Evolutionary conservation across 2,329 filamentous ascomycete genomes (phyloP).

Genomic region (Aspergillus alliaceus): DNA sequence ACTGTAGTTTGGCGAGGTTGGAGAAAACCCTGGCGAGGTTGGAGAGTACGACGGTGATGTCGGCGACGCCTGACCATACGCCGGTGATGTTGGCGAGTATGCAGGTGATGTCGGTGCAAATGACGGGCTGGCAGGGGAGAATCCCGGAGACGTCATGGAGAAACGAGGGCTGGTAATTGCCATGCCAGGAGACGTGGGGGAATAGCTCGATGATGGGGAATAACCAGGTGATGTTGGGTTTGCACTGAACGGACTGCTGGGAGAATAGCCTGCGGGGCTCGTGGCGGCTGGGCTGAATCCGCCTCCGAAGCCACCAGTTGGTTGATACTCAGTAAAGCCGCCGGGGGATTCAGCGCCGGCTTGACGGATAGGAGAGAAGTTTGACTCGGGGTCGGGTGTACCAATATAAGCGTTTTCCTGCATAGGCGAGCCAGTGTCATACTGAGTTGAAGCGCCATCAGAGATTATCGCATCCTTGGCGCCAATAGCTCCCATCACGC

Average conservation of each 20-base stretch:
- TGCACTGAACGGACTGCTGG: slow-evolving; percentile 74
- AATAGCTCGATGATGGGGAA: slow-evolving; percentile 65
- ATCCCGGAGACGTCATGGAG: slow-evolving; percentile 51
- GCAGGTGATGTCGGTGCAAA: slow-evolving; percentile 59
- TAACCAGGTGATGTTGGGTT: slow-evolving; percentile 69
- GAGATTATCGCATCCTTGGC: slow-evolving; percentile 70
- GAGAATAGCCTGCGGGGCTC: slow-evolving; percentile 64
- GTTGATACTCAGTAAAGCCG: slow-evolving; percentile 65
- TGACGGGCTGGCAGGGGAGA: slow-evolving; percentile 55
- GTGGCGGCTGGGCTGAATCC: slow-evolving; percentile 66
- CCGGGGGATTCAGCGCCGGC: slow-evolving; percentile 62
- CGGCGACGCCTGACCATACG: slow-evolving; percentile 67
- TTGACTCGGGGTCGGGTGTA: slow-evolving; percentile 61
- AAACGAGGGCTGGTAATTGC: slow-evolving; percentile 57
- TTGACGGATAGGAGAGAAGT: slow-evolving; percentile 73
- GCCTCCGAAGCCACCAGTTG: slow-evolving; percentile 61
- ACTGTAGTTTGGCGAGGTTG: slow-evolving; percentile 62
- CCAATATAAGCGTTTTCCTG: slow-evolving; percentile 62
- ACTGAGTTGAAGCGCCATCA: slow-evolving; percentile 88
- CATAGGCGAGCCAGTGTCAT: slow-evolving; percentile 70
- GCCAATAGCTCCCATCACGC: slow-evolving; percentile 75
- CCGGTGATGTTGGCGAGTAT: slow-evolving; percentile 77
- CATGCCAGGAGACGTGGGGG: slow-evolving; percentile 71
- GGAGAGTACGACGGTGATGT: slow-evolving; percentile 54
- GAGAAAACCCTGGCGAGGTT: slow-evolving; percentile 57